A percentile compares a stretch with the other conserved stretches of the same genome.
These are phyloP conservation scores for Paralagenidium karlingii DNA, from an alignment of 352 stramenopile species.

Conservation along the genomic window DNA sequence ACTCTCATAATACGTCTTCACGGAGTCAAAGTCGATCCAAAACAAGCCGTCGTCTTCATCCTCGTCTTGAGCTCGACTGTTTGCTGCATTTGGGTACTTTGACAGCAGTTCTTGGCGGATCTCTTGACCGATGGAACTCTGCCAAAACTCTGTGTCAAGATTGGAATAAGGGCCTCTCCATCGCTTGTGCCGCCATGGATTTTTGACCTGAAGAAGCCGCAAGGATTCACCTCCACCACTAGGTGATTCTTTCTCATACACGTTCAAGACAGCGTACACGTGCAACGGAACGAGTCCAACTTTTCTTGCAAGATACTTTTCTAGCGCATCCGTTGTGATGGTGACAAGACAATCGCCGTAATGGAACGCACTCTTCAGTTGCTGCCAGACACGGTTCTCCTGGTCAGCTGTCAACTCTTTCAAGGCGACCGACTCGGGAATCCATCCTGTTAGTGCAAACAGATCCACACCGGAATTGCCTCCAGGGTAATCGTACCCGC, in stretches of 20 bases:
- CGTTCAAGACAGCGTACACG: slow-evolving; percentile 93
- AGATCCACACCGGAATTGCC: slow-evolving; percentile 96
- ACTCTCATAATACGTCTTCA: slow-evolving; percentile 87
- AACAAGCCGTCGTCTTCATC: slow-evolving; percentile 89
- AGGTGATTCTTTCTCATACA: slow-evolving; percentile 73
- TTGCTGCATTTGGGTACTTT: neutral
- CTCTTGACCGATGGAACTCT: slow-evolving; percentile 38
- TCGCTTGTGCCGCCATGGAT: slow-evolving; percentile 88
- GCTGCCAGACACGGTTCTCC: slow-evolving; percentile 71
- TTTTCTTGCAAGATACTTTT: slow-evolving; percentile 40
- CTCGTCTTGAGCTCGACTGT: neutral
- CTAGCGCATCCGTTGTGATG: slow-evolving; percentile 85
- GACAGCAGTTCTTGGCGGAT: slow-evolving; percentile 10
- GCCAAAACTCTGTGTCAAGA: slow-evolving; percentile 35
- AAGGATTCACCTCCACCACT: slow-evolving; percentile 19
- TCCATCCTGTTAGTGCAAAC: slow-evolving; percentile 97
- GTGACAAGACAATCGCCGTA: slow-evolving; percentile 97
- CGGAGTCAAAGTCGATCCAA: slow-evolving; percentile 91
- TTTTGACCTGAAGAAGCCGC: slow-evolving; percentile 91
- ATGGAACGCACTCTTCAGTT: slow-evolving; percentile 87
- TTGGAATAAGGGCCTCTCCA: slow-evolving; percentile 81
- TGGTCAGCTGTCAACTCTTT: slow-evolving; percentile 17
- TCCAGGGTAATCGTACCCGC: slow-evolving; percentile 96
- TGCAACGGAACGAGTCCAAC: slow-evolving; percentile 93
- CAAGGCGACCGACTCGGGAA: slow-evolving; percentile 88